phyloP scores from a whole-genome alignment of 2,329 filamentous ascomycete genomes.

The Sporothrix pallida region DNA sequence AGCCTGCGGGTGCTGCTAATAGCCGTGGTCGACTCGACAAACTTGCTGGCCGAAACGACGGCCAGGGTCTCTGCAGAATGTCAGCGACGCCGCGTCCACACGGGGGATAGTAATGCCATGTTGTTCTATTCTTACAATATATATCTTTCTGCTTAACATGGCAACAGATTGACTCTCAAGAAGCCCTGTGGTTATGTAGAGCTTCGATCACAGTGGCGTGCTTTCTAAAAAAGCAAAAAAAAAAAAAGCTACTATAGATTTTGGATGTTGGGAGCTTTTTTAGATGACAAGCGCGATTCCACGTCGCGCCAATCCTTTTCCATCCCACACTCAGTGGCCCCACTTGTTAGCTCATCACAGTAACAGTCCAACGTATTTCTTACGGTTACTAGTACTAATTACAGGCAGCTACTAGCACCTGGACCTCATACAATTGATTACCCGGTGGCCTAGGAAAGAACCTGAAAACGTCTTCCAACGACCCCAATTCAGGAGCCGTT shows the following conservation, averaged over 20 bases:
- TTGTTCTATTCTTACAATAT: conserved; percentile 27
- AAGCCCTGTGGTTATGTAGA: conserved; percentile 10
- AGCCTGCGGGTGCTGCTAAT: neutral
- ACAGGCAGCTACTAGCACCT: too few relatives aligned
- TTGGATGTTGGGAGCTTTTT: conserved; percentile 9
- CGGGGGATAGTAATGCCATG: neutral
- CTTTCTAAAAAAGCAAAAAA: neutral
- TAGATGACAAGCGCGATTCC: neutral
- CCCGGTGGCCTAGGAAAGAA: too few relatives aligned
- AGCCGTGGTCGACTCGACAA: neutral
- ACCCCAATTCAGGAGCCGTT: too few relatives aligned
- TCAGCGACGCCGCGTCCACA: neutral
- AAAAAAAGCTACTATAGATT: neutral
- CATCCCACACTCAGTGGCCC: neutral
- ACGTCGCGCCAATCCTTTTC: conserved; percentile 22
- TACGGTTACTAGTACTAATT: too few relatives aligned
- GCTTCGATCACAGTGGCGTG: conserved; percentile 13
- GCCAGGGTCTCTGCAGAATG: conserved; percentile 24
- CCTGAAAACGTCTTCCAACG: too few relatives aligned
- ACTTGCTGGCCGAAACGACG: conserved; percentile 16
- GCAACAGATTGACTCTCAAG: conserved; percentile 14
- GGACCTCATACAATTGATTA: too few relatives aligned
- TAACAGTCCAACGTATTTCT: neutral
- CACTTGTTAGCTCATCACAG: neutral
- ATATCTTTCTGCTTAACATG: conserved; percentile 35